Percentiles rank a stretch among this genome's conserved stretches.
Conservation (phyloP, 768 basidiomycete genomes). For the Agrocybe pediades region DNA sequence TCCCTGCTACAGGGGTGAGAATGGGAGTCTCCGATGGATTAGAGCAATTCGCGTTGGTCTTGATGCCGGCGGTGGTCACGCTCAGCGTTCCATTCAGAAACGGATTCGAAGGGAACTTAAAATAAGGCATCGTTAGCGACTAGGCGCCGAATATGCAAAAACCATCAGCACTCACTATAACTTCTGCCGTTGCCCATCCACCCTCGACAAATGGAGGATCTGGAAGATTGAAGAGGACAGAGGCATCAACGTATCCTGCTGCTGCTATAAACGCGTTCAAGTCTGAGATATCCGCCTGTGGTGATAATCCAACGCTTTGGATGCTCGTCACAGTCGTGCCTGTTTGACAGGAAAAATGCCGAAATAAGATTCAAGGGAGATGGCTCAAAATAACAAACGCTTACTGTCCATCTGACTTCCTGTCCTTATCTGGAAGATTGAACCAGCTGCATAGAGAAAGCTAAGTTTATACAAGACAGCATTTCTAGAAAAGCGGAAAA, state of each 20-base stretch:
- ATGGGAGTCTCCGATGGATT: conserved; percentile 32
- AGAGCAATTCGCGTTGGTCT: conserved; percentile 49
- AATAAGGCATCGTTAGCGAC: background rate
- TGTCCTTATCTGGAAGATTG: conserved; percentile 40
- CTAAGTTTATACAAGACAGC: background rate
- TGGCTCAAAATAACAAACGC: conserved; percentile 1
- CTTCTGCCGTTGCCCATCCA: conserved; percentile 57
- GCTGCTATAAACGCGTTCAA: conserved; percentile 61
- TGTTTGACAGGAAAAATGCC: conserved; percentile 15
- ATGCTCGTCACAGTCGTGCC: conserved; percentile 41
- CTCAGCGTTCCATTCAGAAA: conserved; percentile 55
- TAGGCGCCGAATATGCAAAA: background rate
- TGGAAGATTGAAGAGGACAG: conserved; percentile 42
- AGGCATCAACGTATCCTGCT: conserved; percentile 54
- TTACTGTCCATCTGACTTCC: conserved; percentile 24
- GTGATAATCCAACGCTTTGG: conserved; percentile 45
- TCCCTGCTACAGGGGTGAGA: conserved; percentile 16
- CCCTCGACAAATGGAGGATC: conserved; percentile 60
- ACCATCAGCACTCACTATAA: conserved; percentile 36
- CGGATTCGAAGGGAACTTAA: conserved; percentile 42
- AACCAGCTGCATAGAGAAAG: conserved; percentile 34
- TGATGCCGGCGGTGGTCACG: conserved; percentile 54
- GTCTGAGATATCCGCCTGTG: conserved; percentile 33
- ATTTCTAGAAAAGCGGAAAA: conserved; percentile 10
- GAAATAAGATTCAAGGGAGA: background rate